A percentile compares a stretch with the other conserved stretches of the same genome.
phyloP scores from a whole-genome alignment of 208 protist genomes.

The Naegleria lovaniensis region DNA sequence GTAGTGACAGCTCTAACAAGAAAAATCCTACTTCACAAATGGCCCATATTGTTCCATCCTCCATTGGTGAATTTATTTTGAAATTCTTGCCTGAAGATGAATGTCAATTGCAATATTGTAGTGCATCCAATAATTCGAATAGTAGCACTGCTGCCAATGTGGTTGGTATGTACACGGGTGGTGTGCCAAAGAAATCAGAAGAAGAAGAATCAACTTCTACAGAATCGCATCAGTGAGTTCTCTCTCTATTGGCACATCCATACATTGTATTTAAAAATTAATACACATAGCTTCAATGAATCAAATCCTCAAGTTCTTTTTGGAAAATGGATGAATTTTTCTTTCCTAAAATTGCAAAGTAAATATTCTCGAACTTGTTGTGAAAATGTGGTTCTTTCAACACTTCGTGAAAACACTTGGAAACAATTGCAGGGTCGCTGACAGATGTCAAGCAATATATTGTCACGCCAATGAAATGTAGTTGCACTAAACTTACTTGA shows the following conservation, averaged over 20 bases:
- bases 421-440: neutral
- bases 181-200: neutral
- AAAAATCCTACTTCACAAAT: neutral
- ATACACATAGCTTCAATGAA: no score
- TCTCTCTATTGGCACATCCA: no score
- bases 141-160: neutral
- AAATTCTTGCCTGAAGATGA: conserved; percentile 3
- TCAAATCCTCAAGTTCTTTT: no score
- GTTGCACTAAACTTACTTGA: no score
- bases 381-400: neutral
- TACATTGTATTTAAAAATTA: no score
- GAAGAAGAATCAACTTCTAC: no score
- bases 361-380: neutral
- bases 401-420: neutral
- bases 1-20: no score
- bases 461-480: no score
- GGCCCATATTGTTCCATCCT: neutral
- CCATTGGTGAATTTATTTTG: neutral
- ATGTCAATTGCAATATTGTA: neutral
- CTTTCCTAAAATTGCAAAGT: neutral
- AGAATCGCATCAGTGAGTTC: no score
- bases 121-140: neutral
- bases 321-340: neutral
- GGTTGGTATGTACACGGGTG: neutral
- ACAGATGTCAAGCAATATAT: neutral